Evolutionary conservation across 805 yeast species (phyloP).

Genomic region (Saccharomycopsis guyanensis): DNA sequence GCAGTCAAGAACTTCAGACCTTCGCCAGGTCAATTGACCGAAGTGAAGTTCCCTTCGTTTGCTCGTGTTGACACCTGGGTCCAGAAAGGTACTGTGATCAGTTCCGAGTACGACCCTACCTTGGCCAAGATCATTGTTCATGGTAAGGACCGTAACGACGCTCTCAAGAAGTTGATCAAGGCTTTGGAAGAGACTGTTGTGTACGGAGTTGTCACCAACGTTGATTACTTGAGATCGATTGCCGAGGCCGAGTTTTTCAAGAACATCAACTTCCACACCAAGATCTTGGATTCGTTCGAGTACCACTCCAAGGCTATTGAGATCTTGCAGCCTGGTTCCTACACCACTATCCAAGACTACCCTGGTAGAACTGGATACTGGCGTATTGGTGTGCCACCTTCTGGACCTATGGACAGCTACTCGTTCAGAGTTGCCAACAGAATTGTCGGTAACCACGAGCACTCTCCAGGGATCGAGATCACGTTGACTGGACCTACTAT

Average conservation of each 20-base stretch:
- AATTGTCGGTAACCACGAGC: conserved; percentile 77
- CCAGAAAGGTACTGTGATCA: conserved; percentile 72
- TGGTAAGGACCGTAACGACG: conserved; percentile 83
- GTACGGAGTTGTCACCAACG: conserved; percentile 81
- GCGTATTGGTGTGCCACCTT: conserved; percentile 96
- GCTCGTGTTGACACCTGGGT: conserved; percentile 97
- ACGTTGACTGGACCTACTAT: conserved; percentile 85
- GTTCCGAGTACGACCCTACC: conserved; percentile 95
- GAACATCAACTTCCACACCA: conserved; percentile 77
- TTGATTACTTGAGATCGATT: conserved; percentile 82
- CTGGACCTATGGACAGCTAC: conserved; percentile 96
- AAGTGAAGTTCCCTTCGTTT: conserved; percentile 78
- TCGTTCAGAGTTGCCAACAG: conserved; percentile 85
- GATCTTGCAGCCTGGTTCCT: conserved; percentile 82
- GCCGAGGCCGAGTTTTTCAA: conserved; percentile 81
- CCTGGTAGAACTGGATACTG: conserved; percentile 84
- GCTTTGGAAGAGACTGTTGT: conserved; percentile 85
- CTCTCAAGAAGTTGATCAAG: conserved; percentile 62
- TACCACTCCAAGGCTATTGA: conserved; percentile 83
- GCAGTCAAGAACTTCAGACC: conserved; percentile 94
- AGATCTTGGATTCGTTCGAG: conserved; percentile 72
- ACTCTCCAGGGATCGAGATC: conserved; percentile 85
- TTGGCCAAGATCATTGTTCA: conserved; percentile 94
- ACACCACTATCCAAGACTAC: conserved; percentile 93
- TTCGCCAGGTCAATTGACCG: conserved; percentile 89